These are phyloP conservation scores for Boechera stricta DNA, from an alignment of 345 rosid species.

Conservation along the genomic window DNA sequence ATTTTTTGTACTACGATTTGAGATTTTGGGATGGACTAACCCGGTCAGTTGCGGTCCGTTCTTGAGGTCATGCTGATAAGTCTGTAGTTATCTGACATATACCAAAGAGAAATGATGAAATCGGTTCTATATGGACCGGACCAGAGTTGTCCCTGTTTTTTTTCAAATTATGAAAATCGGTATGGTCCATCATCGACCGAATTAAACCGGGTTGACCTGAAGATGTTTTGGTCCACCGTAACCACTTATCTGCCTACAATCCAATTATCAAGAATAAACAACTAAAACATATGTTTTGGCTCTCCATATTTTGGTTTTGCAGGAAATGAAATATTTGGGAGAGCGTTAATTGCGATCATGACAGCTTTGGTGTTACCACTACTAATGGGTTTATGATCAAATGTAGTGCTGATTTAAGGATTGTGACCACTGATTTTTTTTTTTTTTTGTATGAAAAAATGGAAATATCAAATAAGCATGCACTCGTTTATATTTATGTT, in stretches of 20 bases:
- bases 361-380: background rate
- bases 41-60: conserved; percentile 1
- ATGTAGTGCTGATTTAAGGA: background rate
- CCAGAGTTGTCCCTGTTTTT: background rate
- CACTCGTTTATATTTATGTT: too few relatives aligned
- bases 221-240: too few relatives aligned
- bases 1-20: background rate
- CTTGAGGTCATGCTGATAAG: background rate
- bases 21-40: background rate
- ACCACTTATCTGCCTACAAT: background rate
- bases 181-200: background rate
- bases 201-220: background rate
- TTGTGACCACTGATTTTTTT: background rate
- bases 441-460: too few relatives aligned
- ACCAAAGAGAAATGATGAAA: background rate
- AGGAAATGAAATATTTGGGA: conserved; percentile 4
- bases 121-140: background rate
- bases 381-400: background rate
- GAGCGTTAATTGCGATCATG: background rate
- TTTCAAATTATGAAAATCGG: background rate
- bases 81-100: too few relatives aligned
- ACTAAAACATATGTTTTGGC: conserved; percentile 3
- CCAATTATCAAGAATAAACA: background rate
- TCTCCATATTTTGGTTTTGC: background rate
- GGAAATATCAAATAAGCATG: too few relatives aligned